phyloP scores from a whole-genome alignment of 2,329 filamentous ascomycete genomes.

The Alternaria novae-zelandiae region DNA sequence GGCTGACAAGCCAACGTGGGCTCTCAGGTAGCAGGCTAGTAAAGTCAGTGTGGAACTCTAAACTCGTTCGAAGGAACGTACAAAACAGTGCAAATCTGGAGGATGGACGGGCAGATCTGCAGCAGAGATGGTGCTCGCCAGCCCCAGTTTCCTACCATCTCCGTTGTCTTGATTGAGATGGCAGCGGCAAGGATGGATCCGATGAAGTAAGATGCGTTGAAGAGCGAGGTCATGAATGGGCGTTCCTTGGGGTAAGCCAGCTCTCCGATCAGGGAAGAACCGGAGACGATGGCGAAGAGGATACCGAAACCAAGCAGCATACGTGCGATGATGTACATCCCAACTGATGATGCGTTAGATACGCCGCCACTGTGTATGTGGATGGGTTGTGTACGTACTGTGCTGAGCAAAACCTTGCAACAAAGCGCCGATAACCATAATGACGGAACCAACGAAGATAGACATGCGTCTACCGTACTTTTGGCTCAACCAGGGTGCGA shows the following conservation, averaged over 20 bases:
- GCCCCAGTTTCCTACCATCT: conserved; percentile 52
- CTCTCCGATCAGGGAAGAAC: conserved; percentile 65
- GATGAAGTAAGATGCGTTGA: conserved; percentile 66
- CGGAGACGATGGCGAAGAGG: conserved; percentile 65
- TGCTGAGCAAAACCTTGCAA: conserved; percentile 60
- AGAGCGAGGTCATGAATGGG: conserved; percentile 64
- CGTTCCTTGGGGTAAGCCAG: conserved; percentile 67
- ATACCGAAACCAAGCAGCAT: conserved; percentile 68
- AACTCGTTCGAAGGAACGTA: conserved; percentile 9
- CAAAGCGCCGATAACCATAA: conserved; percentile 66
- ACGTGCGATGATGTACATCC: conserved; percentile 67
- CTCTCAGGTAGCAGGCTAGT: conserved; percentile 46
- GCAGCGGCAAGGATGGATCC: conserved; percentile 58
- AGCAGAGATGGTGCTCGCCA: conserved; percentile 60
- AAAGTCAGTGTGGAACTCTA: background rate
- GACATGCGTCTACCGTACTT: conserved; percentile 61
- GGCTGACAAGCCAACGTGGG: conserved; percentile 60
- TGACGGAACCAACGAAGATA: conserved; percentile 63
- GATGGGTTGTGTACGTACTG: conserved; percentile 19
- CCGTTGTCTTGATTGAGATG: conserved; percentile 58
- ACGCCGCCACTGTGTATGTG: background rate
- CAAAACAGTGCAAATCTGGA: conserved; percentile 50
- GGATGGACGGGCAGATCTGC: conserved; percentile 57
- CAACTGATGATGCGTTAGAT: conserved; percentile 35
- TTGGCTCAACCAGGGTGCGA: conserved; percentile 42